phyloP scores from a whole-genome alignment of 495 filamentous ascomycete genomes.

The Penicillium desertorum region DNA sequence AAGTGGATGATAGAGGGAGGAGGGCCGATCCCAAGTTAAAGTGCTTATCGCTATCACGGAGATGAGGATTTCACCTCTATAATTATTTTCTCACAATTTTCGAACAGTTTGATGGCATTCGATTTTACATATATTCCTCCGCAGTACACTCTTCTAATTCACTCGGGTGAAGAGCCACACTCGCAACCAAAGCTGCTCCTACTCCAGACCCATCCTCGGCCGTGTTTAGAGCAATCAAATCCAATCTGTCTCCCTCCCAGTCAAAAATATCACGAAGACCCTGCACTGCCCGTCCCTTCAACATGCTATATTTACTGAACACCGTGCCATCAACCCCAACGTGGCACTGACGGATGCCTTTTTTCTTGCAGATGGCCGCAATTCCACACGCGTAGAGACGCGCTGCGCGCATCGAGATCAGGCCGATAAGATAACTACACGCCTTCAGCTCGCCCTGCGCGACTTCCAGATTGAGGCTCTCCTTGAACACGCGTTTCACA shows the following conservation, averaged over 20 bases:
- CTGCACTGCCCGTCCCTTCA: conserved; percentile 75
- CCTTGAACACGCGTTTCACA: conserved; percentile 68
- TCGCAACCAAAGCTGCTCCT: conserved; percentile 34
- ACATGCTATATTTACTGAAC: conserved; percentile 92
- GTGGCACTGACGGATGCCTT: conserved; percentile 70
- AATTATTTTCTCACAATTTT: neutral
- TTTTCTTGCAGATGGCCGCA: conserved; percentile 89
- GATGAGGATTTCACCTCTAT: neutral
- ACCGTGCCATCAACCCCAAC: conserved; percentile 92
- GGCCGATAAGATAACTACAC: conserved; percentile 73
- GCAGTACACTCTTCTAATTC: conserved; percentile 1
- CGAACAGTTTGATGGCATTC: neutral
- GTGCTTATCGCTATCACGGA: conserved; percentile 25
- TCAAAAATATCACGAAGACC: conserved; percentile 60
- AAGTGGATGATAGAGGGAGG: conserved; percentile 13
- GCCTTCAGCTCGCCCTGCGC: conserved; percentile 74
- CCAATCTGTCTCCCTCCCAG: conserved; percentile 24
- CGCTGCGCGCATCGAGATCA: conserved; percentile 85
- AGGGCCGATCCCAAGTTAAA: neutral
- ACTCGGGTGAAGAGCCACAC: conserved; percentile 19
- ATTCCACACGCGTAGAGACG: conserved; percentile 88
- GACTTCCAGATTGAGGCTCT: conserved; percentile 62
- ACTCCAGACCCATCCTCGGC: conserved; percentile 36
- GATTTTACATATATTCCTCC: neutral
- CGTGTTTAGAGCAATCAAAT: conserved; percentile 28